Evolutionary conservation across 495 filamentous ascomycete species (phyloP), one percentile per base, ranked within the genome.

Genomic region (Xylaria venustula): DNA sequence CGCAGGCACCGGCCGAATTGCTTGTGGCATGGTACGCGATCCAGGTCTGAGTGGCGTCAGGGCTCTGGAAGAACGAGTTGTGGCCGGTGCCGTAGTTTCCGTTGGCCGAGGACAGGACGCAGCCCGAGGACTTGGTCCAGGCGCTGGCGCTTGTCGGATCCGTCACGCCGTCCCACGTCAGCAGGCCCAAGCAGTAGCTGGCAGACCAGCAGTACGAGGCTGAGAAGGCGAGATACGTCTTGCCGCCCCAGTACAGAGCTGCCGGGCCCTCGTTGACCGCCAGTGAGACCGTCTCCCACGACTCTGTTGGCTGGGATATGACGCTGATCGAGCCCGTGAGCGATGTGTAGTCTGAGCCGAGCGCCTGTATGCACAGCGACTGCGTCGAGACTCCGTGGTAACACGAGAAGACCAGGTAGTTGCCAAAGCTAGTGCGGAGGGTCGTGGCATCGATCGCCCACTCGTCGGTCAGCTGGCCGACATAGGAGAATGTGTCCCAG

Each of bases 241-340:
- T 73, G 8, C 79, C 81, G 55, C 71, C 71, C n/a, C 72, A 72
- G 56, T 71, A 79, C 40, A 73, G 64, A 58, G 79, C 77, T 9
- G 78, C 77, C 37, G 84, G 79, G 14, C 84, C 84, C 52, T 85
- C 85, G 50, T 84, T 84, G 25, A 85, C 80, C 17, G 80, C 78
- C 11, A 79, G 77, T 1, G 76, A 75, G 15, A 80, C 79, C 0
- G 71, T 75, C 55, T 85, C 82, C 75, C 80, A 85, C 12, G 70
- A 25, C 3, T 72, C 55, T 1, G 72, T 73, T 0, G 82, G 82
- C 28, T 79, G 70, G 4, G 72, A 78, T 53, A 85, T 77, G 3
- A 67, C 62, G 12, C 52, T 40, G 53, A 71, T 71, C n/a, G 42
- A 58, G 23, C 73, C 73, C 7, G 62, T 68, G 17, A 73, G 48